phyloP scores from a whole-genome alignment of 176 grass and related monocot genomes.

The Carex parvula region DNA sequence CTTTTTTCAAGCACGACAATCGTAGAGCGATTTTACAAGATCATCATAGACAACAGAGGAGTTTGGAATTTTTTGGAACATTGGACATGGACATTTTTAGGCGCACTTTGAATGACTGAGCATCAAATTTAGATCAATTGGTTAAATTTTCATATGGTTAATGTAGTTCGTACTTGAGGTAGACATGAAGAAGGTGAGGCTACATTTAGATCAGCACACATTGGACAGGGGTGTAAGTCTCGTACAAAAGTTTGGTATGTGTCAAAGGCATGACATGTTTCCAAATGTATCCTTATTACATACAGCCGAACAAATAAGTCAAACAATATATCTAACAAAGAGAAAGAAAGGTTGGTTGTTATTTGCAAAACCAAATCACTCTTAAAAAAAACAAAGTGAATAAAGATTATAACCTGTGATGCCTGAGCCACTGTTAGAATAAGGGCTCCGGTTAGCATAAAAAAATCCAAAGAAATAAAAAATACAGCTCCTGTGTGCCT shows the following conservation, averaged over 20 bases:
- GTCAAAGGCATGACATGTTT: not conserved
- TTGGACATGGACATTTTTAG: not conserved
- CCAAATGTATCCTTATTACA: not conserved
- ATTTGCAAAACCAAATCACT: not conserved
- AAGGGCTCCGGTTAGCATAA: constrained; percentile 61
- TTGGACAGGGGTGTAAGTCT: not conserved
- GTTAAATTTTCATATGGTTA: not conserved
- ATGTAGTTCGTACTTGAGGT: not conserved
- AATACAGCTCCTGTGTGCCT: constrained; percentile 70
- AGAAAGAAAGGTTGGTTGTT: not conserved
- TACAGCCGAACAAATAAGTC: not conserved
- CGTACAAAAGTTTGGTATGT: not conserved
- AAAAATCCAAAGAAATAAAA: constrained; percentile 70
- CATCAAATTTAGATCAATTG: not conserved
- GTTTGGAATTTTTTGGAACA: not conserved
- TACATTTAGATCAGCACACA: not conserved
- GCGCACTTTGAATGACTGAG: not conserved
- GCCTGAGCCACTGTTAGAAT: constrained; percentile 64
- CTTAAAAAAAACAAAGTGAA: not conserved
- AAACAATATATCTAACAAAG: not conserved
- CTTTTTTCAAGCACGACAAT: constrained; percentile 3
- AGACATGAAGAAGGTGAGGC: not conserved
- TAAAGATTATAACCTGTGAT: constrained; percentile 48
- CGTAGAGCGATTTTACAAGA: not conserved
- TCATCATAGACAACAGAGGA: not conserved